A percentile compares a stretch with the other conserved stretches of the same genome.
Evolutionary conservation across 2,329 filamentous ascomycete genomes (phyloP).

Genomic region (Thyridium curvatum): DNA sequence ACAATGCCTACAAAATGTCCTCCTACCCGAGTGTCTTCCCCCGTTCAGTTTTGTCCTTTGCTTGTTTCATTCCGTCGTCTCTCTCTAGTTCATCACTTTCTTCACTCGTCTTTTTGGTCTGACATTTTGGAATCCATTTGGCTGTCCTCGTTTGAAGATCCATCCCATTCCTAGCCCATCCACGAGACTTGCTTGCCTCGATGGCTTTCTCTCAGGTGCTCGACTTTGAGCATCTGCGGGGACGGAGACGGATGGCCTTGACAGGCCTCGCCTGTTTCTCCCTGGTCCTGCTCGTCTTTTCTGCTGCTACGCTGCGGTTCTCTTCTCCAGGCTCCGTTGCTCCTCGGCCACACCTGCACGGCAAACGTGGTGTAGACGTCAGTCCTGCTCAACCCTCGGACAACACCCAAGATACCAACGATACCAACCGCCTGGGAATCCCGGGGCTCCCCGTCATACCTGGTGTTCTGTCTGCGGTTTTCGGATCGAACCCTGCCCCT

Average conservation of each 20-base stretch:
- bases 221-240: neutral
- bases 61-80: neutral
- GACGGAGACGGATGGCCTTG: neutral
- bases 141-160: neutral
- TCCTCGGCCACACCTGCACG: too few species aligned
- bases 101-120: conserved; percentile 7
- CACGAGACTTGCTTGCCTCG: neutral
- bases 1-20: neutral
- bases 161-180: neutral
- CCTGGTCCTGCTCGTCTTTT: neutral
- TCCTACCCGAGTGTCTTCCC: neutral
- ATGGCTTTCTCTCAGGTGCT: neutral
- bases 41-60: neutral
- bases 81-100: neutral
- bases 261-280: neutral
- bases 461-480: too few species aligned
- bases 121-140: conserved; percentile 8
- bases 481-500: too few species aligned
- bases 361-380: too few species aligned
- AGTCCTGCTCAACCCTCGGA: neutral
- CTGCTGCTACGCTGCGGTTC: neutral
- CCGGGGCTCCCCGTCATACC: neutral
- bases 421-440: neutral
- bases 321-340: too few species aligned
- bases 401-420: neutral